These are phyloP conservation scores for Backusella parvicylindrica DNA, from an alignment of 192 early-diverging fungal genomes.

Conservation along the genomic window DNA sequence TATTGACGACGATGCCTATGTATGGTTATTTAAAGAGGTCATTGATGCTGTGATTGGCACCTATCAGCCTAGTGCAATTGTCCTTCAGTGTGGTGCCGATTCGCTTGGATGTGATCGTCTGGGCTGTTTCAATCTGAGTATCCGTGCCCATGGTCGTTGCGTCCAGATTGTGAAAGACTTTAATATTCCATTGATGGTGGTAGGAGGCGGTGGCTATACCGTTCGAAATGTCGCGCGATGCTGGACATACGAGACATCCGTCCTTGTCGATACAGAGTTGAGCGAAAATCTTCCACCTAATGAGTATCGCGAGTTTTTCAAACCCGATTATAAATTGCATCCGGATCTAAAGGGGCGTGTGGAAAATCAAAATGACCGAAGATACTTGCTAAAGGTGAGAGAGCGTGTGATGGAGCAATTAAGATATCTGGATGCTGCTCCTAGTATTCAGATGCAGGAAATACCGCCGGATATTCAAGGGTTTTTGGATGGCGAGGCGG, in stretches of 20 bases:
- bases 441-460: slow-evolving; percentile 95
- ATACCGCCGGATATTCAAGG: slow-evolving; percentile 64
- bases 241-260: slow-evolving; percentile 92
- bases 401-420: slow-evolving; percentile 83
- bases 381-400: slow-evolving; percentile 73
- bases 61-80: slow-evolving; percentile 81
- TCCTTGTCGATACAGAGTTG: slow-evolving; percentile 74
- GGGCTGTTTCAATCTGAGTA: slow-evolving; percentile 52
- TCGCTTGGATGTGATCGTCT: slow-evolving; percentile 53
- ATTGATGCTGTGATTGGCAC: slow-evolving; percentile 66
- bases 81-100: slow-evolving; percentile 87
- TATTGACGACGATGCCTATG: slow-evolving; percentile 83
- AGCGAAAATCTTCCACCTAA: slow-evolving; percentile 69
- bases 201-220: slow-evolving; percentile 93
- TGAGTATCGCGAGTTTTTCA: slow-evolving; percentile 79
- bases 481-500: slow-evolving; percentile 52
- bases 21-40: slow-evolving; percentile 70
- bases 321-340: slow-evolving; percentile 88
- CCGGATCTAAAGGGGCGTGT: slow-evolving; percentile 77
- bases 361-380: slow-evolving; percentile 86
- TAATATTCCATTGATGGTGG: slow-evolving; percentile 71
- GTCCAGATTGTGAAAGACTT: slow-evolving; percentile 79
- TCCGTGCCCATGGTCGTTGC: slow-evolving; percentile 73
- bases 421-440: slow-evolving; percentile 80
- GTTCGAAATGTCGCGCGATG: slow-evolving; percentile 87